These are phyloP conservation scores for Cutaneotrichosporon mucoides DNA, from an alignment of 1,284 basidiomycete species.

Conservation along the genomic window DNA sequence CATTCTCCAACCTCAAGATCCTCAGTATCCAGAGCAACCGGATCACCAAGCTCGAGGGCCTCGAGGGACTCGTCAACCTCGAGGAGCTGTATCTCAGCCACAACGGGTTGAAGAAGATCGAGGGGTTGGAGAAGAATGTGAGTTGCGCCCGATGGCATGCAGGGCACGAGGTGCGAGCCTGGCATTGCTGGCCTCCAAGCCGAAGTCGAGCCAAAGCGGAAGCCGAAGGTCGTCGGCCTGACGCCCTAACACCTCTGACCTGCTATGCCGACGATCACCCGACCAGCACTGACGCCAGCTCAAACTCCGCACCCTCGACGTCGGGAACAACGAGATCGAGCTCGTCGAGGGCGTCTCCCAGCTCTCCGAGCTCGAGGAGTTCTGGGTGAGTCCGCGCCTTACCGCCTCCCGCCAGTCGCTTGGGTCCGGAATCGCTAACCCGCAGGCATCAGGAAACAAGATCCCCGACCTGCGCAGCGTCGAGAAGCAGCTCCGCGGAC, in stretches of 20 bases:
- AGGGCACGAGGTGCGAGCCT: no score
- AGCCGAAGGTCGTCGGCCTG: neutral
- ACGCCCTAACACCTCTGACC: no score
- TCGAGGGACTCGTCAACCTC: constrained; percentile 66
- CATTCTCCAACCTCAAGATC: constrained; percentile 68
- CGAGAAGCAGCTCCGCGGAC: constrained; percentile 67
- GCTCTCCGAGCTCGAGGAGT: constrained; percentile 71
- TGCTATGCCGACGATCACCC: no score
- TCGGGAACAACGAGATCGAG: constrained; percentile 79
- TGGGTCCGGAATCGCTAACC: neutral
- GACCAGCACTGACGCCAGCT: constrained; percentile 56
- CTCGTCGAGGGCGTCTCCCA: constrained; percentile 77
- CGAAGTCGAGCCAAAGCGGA: no score
- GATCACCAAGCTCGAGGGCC: constrained; percentile 78
- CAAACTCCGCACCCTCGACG: constrained; percentile 79
- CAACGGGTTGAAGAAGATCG: constrained; percentile 80
- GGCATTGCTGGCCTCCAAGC: no score
- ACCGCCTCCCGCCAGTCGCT: neutral
- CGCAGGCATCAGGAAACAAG: constrained; percentile 80
- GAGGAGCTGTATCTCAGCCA: constrained; percentile 94
- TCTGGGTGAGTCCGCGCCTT: constrained; percentile 68
- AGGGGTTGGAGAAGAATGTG: constrained; percentile 81
- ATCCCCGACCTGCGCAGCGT: constrained; percentile 66
- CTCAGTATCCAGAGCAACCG: constrained; percentile 90
- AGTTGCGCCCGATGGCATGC: constrained; percentile 43